Base-by-base conservation (phyloP, 2,329 filamentous ascomycete genomes). In the Botryotinia convoluta region DNA sequence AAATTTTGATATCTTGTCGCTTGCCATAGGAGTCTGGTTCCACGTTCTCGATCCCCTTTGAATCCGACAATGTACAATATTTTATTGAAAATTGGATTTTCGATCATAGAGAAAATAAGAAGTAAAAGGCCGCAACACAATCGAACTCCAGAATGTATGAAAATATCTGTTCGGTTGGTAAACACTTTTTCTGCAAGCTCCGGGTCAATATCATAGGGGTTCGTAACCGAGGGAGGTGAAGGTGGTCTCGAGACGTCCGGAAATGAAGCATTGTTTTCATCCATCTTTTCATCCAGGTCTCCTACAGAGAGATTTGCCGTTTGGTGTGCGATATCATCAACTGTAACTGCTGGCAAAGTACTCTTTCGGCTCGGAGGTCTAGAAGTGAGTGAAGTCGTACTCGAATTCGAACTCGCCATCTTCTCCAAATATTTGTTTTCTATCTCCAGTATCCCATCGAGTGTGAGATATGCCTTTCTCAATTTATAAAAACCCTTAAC, bases 401-500 rank as follows among this genome's bases (percentile, higher is more conserved):
- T 72, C 26, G 75, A 75, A 44, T 70, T 69, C 26, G 75, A 76
- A 44, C 72, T 69, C 26, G 72, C 73, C 72, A 72, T 78, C 51
- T 81, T 81, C 65, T 82, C 79, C n/a, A 86, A 72, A 75, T 84
- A 85, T 74, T 87, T 89, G 37, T 87, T 87, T 82, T 97, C 95
- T 48, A 91, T 88, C 74, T 92, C 88, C 80, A 95, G 87, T 72
- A 99, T 93, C 16, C 87, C 87, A 79, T 97, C 92, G 5, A 99
- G 85, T 0, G 94, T 92, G 57, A 94, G 84, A 79, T 93, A 98
- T 0, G 95, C 95, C 81, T 97, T 97, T 75, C 95, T 88, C 77
- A 98, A 83, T 82, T 96, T 97, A 81, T 97, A 97, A 80, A 98
- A 98, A 9, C 94, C 94, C 82, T 92, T 94, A 81, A 98, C 89